These are phyloP conservation scores for Serpula lacrymans DNA, from an alignment of 768 basidiomycete species.

Conservation along the genomic window DNA sequence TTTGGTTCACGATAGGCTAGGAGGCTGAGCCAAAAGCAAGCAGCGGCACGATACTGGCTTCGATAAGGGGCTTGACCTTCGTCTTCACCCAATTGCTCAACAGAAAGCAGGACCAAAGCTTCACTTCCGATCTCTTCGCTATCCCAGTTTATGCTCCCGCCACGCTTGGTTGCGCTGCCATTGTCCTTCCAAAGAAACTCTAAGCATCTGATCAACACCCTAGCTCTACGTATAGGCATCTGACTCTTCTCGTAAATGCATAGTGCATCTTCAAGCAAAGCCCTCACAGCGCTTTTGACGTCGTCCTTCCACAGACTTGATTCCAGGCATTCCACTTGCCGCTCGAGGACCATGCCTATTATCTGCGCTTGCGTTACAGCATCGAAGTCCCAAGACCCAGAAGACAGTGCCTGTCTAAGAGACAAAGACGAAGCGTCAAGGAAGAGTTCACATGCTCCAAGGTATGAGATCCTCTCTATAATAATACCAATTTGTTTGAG, in stretches of 20 bases:
- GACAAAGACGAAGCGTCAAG: slow-evolving; percentile 40
- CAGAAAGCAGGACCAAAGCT: slow-evolving; percentile 36
- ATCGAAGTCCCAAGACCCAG: slow-evolving; percentile 1
- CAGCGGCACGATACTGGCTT: slow-evolving; percentile 49
- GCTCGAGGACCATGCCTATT: slow-evolving; percentile 55
- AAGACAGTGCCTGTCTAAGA: slow-evolving; percentile 5
- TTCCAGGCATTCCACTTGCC: slow-evolving; percentile 57
- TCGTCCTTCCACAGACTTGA: slow-evolving; percentile 56
- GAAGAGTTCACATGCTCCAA: slow-evolving; percentile 65
- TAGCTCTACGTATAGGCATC: slow-evolving; percentile 58
- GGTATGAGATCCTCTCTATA: slow-evolving; percentile 63
- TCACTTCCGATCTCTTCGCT: slow-evolving; percentile 39
- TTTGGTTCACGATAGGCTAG: slow-evolving; percentile 60
- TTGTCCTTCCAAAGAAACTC: slow-evolving; percentile 38
- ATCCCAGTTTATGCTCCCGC: slow-evolving; percentile 20
- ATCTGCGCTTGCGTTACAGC: slow-evolving; percentile 22
- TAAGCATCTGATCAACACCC: slow-evolving; percentile 52
- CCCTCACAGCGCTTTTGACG: slow-evolving; percentile 36
- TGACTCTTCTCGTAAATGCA: slow-evolving; percentile 42
- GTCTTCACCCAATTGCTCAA: slow-evolving; percentile 31
- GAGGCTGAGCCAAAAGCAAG: slow-evolving; percentile 68
- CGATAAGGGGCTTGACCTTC: slow-evolving; percentile 20
- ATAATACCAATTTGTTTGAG: slow-evolving; percentile 57
- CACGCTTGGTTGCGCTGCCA: slow-evolving; percentile 16
- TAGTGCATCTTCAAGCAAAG: slow-evolving; percentile 47